Evolutionary conservation across 2,329 filamentous ascomycete genomes (phyloP).

Genomic region (Juglanconis oblonga): DNA sequence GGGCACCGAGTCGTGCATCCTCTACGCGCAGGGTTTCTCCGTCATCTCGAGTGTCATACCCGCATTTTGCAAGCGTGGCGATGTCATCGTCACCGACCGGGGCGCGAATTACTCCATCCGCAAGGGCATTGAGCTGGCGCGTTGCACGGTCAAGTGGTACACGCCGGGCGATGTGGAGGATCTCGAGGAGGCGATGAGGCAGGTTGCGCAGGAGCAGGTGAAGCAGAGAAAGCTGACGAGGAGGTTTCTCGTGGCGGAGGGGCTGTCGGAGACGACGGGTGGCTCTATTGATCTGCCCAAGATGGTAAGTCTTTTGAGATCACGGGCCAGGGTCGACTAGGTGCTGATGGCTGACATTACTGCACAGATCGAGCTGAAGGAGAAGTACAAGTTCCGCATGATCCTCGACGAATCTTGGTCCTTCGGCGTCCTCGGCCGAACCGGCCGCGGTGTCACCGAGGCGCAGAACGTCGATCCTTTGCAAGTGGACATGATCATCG

Average conservation of each 20-base stretch:
- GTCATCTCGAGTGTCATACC: constrained; percentile 97
- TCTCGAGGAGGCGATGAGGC: constrained; percentile 78
- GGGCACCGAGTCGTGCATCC: constrained; percentile 83
- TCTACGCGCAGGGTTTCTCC: constrained; percentile 94
- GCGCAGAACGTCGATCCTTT: constrained; percentile 93
- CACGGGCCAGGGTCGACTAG: background rate
- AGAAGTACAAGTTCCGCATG: constrained; percentile 95
- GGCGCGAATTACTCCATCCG: constrained; percentile 92
- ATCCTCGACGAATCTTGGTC: constrained; percentile 98
- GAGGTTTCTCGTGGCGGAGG: constrained; percentile 94
- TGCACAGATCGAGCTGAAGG: constrained; percentile 78
- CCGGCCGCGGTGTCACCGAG: constrained; percentile 89
- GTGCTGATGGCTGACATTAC: background rate
- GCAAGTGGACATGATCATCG: constrained; percentile 96
- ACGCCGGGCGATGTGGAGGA: constrained; percentile 96
- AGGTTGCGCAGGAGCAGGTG: constrained; percentile 82
- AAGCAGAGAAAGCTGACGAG: constrained; percentile 83
- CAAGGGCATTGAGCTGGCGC: constrained; percentile 88
- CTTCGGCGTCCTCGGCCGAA: constrained; percentile 89
- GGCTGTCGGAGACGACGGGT: constrained; percentile 85
- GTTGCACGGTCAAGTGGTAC: constrained; percentile 90
- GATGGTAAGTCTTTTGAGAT: constrained; percentile 56
- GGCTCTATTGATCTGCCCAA: constrained; percentile 83
- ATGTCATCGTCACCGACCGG: constrained; percentile 93
- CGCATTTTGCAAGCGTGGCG: constrained; percentile 92